These are phyloP conservation scores for Pseudogymnoascus sp. DNA, from an alignment of 2,329 filamentous ascomycete species.

Conservation along the genomic window DNA sequence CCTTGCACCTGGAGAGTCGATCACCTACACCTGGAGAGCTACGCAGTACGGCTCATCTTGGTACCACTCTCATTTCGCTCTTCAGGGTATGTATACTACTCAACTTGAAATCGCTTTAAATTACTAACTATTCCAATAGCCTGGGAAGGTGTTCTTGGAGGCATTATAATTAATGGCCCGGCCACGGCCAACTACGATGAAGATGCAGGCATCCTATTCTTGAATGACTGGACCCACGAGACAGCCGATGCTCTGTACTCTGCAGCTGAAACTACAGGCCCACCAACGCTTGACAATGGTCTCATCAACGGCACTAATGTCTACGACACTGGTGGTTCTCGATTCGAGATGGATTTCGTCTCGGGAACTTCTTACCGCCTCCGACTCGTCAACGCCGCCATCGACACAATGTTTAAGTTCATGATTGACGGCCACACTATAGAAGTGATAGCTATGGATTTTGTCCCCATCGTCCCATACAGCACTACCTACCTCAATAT, in stretches of 20 bases:
- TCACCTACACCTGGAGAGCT: slow-evolving; percentile 26
- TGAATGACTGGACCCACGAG: slow-evolving; percentile 27
- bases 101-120: slow-evolving; percentile 27
- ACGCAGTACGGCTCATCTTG: slow-evolving; percentile 43
- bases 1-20: slow-evolving; percentile 41
- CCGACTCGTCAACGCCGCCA: slow-evolving; percentile 41
- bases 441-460: slow-evolving; percentile 59
- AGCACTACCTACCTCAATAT: slow-evolving; percentile 43
- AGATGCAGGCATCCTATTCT: slow-evolving; percentile 49
- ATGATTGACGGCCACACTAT: slow-evolving; percentile 44
- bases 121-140: not conserved
- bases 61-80: slow-evolving; percentile 55
- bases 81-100: slow-evolving; percentile 30
- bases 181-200: slow-evolving; percentile 52
- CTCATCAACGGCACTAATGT: slow-evolving; percentile 30
- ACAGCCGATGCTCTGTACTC: slow-evolving; percentile 20
- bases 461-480: slow-evolving; percentile 49
- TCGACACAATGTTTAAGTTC: slow-evolving; percentile 39
- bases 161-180: slow-evolving; percentile 56
- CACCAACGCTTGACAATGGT: slow-evolving; percentile 22
- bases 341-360: slow-evolving; percentile 33
- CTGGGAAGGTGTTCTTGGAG: slow-evolving; percentile 51
- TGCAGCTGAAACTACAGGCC: slow-evolving; percentile 16
- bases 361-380: slow-evolving; percentile 40
- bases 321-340: slow-evolving; percentile 23